These are phyloP conservation scores for Trifolium pratense DNA, from an alignment of 306 rosid species.

Conservation along the genomic window DNA sequence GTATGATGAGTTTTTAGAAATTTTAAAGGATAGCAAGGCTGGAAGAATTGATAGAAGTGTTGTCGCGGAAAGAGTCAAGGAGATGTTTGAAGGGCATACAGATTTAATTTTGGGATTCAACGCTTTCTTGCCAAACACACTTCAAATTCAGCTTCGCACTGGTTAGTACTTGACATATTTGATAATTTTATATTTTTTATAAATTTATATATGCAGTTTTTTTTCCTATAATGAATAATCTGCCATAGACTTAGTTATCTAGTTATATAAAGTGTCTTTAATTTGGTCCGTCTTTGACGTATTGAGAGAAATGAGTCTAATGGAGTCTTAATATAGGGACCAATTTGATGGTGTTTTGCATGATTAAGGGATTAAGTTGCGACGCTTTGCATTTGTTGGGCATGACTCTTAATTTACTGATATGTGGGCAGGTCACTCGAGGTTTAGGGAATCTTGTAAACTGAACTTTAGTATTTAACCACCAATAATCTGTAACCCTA, in stretches of 20 bases:
- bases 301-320: background rate
- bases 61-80: background rate
- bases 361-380: background rate
- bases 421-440: background rate
- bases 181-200: background rate
- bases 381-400: background rate
- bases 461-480: background rate
- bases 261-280: background rate
- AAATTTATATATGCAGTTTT: background rate
- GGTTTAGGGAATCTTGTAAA: background rate
- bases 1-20: background rate
- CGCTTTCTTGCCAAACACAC: background rate
- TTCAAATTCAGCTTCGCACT: background rate
- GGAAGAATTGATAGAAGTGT: background rate
- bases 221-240: background rate
- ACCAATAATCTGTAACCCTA: background rate
- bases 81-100: background rate
- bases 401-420: background rate
- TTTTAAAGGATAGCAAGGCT: background rate
- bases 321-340: no score
- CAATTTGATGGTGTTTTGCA: background rate
- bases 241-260: background rate
- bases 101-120: conserved; percentile 4
- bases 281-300: background rate
- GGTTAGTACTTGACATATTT: background rate